Evolutionary conservation across 305 asterid species (phyloP), one percentile per base, ranked within the genome.

Genomic region (Caryopteris hybrid): DNA sequence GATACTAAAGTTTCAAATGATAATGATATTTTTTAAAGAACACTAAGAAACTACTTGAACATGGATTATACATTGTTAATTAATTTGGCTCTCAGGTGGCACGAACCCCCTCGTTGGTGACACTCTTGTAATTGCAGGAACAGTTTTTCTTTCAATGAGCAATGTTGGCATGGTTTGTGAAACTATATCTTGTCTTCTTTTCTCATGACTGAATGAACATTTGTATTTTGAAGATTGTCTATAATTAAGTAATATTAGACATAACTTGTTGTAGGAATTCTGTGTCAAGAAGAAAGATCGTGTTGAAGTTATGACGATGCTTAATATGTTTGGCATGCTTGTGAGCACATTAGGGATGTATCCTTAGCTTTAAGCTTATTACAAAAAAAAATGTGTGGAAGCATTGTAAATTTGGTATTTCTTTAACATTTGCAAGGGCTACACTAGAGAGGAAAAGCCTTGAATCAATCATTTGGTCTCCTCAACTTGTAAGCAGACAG

Each of bases 61-160:
- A 31, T 31, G 36, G 5, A 31, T 31, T 5, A 31, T 31, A n/a
- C n/a, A 31, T 31, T 8, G 5, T 31, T 5, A 31, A 36, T 36
- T 6, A 8, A 6, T 36, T 36, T 57, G 45, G 12, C 1, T 36
- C 41, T 75, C 81, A 91, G 96, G 93, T 79, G 93, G 93, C 42
- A 81, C 95, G 11, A 81, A 74, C 8, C 95, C 96, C 62, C 74
- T 89, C 78, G 64, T 88, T 9, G 97, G 97, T 10, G 96, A 91
- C 76, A 54, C 73, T 52, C 80, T 91, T 11, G 93, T 85, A 46
- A 83, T 88, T 18, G 74, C 64, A 36, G 96, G 86, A 38, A 61
- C 97, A 2, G 31, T 91, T 59, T 77, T 81, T 64, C 81, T 69
- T 16, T 63, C 96, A 4, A 18, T 88, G 74, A 86, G 93, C 85